Evolutionary conservation across 2,329 filamentous ascomycete genomes (phyloP).

Genomic region (Phialemonium atrogriseum): DNA sequence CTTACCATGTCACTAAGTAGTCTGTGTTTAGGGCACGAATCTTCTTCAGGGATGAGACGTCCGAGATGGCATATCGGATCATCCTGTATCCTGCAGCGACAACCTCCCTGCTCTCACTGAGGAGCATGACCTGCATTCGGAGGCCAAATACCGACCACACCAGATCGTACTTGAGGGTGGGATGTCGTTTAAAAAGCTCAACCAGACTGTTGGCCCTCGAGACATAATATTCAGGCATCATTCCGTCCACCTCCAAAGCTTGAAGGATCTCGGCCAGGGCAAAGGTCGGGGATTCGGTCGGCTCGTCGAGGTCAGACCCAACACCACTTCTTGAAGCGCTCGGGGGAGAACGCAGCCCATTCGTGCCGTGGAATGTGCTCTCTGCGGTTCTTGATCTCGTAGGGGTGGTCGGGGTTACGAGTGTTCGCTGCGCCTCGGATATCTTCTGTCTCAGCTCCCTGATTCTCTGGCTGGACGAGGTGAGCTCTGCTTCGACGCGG

Average conservation of each 20-base stretch:
- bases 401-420: constrained; percentile 41
- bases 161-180: constrained; percentile 90
- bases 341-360: constrained; percentile 46
- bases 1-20: constrained; percentile 71
- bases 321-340: constrained; percentile 47
- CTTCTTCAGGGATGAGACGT: constrained; percentile 78
- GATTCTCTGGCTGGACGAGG: constrained; percentile 70
- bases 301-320: constrained; percentile 57
- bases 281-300: constrained; percentile 81
- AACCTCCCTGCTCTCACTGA: constrained; percentile 93
- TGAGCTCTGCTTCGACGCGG: constrained; percentile 80
- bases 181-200: constrained; percentile 90
- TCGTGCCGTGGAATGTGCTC: constrained; percentile 30
- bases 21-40: constrained; percentile 87
- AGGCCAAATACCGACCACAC: constrained; percentile 94
- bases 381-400: constrained; percentile 42
- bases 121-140: constrained; percentile 88
- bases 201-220: constrained; percentile 85
- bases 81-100: constrained; percentile 91
- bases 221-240: constrained; percentile 92
- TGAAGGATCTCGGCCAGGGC: constrained; percentile 85
- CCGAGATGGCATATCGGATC: constrained; percentile 89
- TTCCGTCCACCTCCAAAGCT: constrained; percentile 76
- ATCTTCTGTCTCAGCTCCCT: constrained; percentile 53
- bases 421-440: constrained; percentile 47